Percentiles rank a stretch among this genome's conserved stretches.
phyloP scores from a whole-genome alignment of 108 stramenopile species.

The Parietichytrium sp. region DNA sequence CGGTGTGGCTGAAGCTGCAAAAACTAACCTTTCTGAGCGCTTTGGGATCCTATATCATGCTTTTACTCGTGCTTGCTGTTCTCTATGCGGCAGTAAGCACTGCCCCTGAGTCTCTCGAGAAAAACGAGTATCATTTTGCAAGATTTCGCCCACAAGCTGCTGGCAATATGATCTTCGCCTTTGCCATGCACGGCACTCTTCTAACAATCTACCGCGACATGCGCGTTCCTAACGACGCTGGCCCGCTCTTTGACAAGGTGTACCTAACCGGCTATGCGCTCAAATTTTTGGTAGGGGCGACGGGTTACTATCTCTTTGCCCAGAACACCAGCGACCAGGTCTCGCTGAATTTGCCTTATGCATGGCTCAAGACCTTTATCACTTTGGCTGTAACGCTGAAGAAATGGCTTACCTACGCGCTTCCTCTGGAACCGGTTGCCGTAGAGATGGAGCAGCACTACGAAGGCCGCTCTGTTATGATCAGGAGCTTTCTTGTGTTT shows the following conservation, averaged over 20 bases:
- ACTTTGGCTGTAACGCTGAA: slow-evolving; percentile 28
- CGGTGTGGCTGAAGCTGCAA: slow-evolving; percentile 8
- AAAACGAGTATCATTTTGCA: slow-evolving; percentile 22
- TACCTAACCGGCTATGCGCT: slow-evolving; percentile 26
- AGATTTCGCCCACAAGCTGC: slow-evolving; percentile 1
- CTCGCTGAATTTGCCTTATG: background rate
- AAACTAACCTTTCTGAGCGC: slow-evolving; percentile 38
- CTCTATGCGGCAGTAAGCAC: slow-evolving; percentile 16
- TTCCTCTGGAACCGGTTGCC: slow-evolving; percentile 29
- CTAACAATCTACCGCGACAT: slow-evolving; percentile 34
- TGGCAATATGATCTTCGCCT: slow-evolving; percentile 35
- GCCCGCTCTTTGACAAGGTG: slow-evolving; percentile 24
- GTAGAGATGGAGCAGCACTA: background rate
- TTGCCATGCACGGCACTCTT: slow-evolving; percentile 32
- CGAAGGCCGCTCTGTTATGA: background rate
- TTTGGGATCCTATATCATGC: slow-evolving; percentile 27
- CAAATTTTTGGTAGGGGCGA: slow-evolving; percentile 31
- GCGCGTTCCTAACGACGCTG: slow-evolving; percentile 17
- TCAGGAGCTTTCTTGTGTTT: background rate
- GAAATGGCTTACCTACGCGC: slow-evolving; percentile 34
- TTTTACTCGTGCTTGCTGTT: slow-evolving; percentile 13
- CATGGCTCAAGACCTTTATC: slow-evolving; percentile 33
- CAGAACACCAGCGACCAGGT: slow-evolving; percentile 23
- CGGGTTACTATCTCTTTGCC: slow-evolving; percentile 30
- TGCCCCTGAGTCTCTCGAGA: slow-evolving; percentile 23